Evolutionary conservation across 345 rosid species (phyloP).

Genomic region (Gossypium rotundifolium): DNA sequence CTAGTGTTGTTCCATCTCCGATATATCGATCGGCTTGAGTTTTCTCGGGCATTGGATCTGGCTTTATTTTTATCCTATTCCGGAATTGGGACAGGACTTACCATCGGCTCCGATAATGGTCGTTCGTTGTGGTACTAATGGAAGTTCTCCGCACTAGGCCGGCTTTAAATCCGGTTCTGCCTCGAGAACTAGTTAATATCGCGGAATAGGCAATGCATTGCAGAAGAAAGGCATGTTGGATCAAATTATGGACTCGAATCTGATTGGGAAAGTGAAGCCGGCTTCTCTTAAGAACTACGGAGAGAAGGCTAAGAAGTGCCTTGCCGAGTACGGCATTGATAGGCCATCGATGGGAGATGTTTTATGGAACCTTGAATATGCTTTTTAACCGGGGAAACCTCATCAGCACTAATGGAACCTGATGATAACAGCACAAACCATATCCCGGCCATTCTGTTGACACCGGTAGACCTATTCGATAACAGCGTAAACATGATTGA

Average conservation of each 20-base stretch:
- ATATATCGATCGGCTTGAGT: slow-evolving; percentile 73
- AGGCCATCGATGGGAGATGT: slow-evolving; percentile 33
- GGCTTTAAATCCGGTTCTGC: slow-evolving; percentile 53
- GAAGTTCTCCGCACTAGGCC: slow-evolving; percentile 64
- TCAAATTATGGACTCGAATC: slow-evolving; percentile 84
- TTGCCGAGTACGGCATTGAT: slow-evolving; percentile 86
- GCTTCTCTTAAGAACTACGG: slow-evolving; percentile 87
- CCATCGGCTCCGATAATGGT: slow-evolving; percentile 52
- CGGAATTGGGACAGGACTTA: slow-evolving; percentile 46
- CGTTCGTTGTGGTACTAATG: slow-evolving; percentile 58
- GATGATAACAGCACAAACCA: too few species aligned
- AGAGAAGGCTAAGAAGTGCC: slow-evolving; percentile 22
- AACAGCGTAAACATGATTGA: too few species aligned
- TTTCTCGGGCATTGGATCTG: slow-evolving; percentile 84
- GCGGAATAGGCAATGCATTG: slow-evolving; percentile 27
- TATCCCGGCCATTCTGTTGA: too few species aligned
- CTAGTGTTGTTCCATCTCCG: slow-evolving; percentile 21
- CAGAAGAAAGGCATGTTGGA: slow-evolving; percentile 26
- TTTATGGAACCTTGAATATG: too few species aligned
- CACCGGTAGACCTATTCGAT: too few species aligned
- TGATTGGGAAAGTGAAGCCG: slow-evolving; percentile 70
- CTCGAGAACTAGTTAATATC: slow-evolving; percentile 78
- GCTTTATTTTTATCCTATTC: slow-evolving; percentile 72
- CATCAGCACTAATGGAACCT: too few species aligned
- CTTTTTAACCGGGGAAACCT: too few species aligned